Evolutionary conservation across 2,329 filamentous ascomycete species (phyloP).

Genomic region (Phialophora verrucosa): DNA sequence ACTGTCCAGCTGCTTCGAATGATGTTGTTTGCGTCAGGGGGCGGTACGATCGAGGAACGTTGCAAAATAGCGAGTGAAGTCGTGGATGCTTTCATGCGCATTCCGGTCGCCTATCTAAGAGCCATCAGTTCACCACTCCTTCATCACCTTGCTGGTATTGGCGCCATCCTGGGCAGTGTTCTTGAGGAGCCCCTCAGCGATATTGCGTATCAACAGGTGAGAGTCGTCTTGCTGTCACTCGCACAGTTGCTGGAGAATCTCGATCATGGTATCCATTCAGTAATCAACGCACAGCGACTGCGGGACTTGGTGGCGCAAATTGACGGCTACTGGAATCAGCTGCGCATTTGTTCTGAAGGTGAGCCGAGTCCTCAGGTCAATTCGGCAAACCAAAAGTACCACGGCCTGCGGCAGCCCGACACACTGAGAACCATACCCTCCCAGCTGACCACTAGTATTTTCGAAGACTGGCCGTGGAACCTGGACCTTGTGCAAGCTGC

Average conservation of each 20-base stretch:
- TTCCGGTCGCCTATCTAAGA: slow-evolving; percentile 54
- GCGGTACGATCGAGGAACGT: slow-evolving; percentile 50
- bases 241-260: slow-evolving; percentile 54
- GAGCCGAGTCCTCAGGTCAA: slow-evolving; percentile 9
- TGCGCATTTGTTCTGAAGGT: slow-evolving; percentile 18
- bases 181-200: slow-evolving; percentile 54
- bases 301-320: slow-evolving; percentile 52
- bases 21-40: slow-evolving; percentile 50
- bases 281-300: slow-evolving; percentile 49
- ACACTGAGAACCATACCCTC: slow-evolving; percentile 44
- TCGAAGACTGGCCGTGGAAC: slow-evolving; percentile 52
- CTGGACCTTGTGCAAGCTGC: slow-evolving; percentile 29
- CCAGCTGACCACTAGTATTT: slow-evolving; percentile 49
- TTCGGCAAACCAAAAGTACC: slow-evolving; percentile 16
- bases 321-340: slow-evolving; percentile 50
- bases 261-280: slow-evolving; percentile 50
- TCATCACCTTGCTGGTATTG: slow-evolving; percentile 57
- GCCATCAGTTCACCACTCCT: slow-evolving; percentile 58
- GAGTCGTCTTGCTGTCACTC: slow-evolving; percentile 52
- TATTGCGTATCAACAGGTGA: slow-evolving; percentile 50
- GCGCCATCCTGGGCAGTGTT: slow-evolving; percentile 56
- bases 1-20: slow-evolving; percentile 58
- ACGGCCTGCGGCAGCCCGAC: slow-evolving; percentile 27
- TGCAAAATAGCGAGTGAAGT: slow-evolving; percentile 55
- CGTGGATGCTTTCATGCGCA: slow-evolving; percentile 50